Conservation (phyloP, 768 basidiomycete species). For the Leccinum broughii region DNA sequence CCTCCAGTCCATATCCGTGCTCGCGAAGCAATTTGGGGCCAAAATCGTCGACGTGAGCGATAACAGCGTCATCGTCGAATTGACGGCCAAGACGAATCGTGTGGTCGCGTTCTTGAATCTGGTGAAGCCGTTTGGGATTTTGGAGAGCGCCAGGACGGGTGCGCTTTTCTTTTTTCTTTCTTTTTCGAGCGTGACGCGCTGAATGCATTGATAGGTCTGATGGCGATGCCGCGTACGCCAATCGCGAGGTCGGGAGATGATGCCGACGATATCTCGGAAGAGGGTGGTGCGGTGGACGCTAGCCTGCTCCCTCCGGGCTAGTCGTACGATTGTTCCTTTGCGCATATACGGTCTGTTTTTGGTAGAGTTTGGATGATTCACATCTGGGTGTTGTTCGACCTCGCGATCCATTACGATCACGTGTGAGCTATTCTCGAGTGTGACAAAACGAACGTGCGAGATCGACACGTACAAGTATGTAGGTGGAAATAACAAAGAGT, state of each 20-base stretch:
- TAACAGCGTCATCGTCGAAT: slow-evolving; percentile 91
- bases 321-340: slow-evolving; percentile 9
- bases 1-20: slow-evolving; percentile 80
- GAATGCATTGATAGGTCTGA: slow-evolving; percentile 59
- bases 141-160: slow-evolving; percentile 96
- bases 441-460: no score
- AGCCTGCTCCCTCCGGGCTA: slow-evolving; percentile 94
- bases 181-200: not conserved
- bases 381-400: no score
- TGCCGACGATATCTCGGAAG: slow-evolving; percentile 54
- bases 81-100: slow-evolving; percentile 88
- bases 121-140: slow-evolving; percentile 91
- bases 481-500: not conserved
- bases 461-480: not conserved
- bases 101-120: slow-evolving; percentile 92
- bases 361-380: no score
- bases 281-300: slow-evolving; percentile 72
- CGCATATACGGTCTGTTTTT: no score
- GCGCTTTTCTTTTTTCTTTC: slow-evolving; percentile 23
- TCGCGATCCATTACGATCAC: no score
- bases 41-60: slow-evolving; percentile 94
- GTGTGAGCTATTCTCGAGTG: no score
- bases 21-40: slow-evolving; percentile 87
- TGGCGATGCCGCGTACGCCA: slow-evolving; percentile 98
- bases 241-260: slow-evolving; percentile 61